Evolutionary conservation across 179 eudicot genomes (phyloP).

Genomic region (Beta corolliflora): DNA sequence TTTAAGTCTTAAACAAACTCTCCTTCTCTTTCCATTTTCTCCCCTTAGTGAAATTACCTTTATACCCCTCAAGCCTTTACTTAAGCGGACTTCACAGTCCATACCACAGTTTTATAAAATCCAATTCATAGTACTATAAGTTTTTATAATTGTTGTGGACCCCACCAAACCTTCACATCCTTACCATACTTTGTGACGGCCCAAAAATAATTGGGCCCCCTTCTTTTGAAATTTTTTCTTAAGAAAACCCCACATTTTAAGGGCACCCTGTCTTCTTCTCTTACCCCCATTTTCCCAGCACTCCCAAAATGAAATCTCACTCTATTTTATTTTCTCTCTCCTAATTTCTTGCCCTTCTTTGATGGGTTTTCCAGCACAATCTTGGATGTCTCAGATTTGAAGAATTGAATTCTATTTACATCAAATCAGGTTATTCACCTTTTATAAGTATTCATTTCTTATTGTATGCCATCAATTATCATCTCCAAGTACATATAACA

Average conservation of each 20-base stretch:
- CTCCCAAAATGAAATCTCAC: conserved; percentile 6
- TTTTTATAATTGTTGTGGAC: neutral
- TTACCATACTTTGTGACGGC: conserved; percentile 9
- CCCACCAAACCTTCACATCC: neutral
- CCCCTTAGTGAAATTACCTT: neutral
- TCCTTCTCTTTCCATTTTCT: neutral
- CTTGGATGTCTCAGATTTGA: conserved; percentile 10
- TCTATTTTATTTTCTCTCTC: neutral
- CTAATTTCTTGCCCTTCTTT: neutral
- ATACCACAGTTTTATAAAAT: neutral
- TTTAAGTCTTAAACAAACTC: neutral
- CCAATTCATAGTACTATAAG: neutral
- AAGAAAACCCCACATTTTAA: conserved; percentile 13
- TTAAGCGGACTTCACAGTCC: neutral
- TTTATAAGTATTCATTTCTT: neutral
- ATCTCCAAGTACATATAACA: neutral
- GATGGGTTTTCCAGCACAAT: conserved; percentile 2
- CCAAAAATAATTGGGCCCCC: conserved; percentile 19
- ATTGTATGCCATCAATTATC: neutral
- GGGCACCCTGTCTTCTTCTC: conserved; percentile 12
- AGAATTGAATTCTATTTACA: neutral
- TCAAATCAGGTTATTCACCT: neutral
- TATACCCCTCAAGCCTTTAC: neutral
- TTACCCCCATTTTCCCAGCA: conserved; percentile 9
- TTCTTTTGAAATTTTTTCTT: neutral